Evolutionary conservation across 1,139 yeast species (phyloP), one percentile per base, ranked within the genome.

Genomic region (Saccharomyces hybrid): DNA sequence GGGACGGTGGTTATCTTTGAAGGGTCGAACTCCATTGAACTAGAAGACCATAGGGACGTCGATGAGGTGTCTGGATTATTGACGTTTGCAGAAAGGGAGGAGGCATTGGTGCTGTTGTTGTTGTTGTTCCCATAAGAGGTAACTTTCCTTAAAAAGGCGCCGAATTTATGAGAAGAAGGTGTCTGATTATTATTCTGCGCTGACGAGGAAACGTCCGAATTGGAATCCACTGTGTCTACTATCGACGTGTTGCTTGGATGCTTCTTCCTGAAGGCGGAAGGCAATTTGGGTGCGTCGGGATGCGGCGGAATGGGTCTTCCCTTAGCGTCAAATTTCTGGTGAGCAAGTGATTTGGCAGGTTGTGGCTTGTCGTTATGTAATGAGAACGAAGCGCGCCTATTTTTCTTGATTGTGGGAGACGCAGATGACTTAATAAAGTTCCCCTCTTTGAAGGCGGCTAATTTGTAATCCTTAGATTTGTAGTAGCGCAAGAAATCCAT

Each of bases 401-500:
- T 38, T 14, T 25, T 38, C 44, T 38, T 38, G 44, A 5, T 7
- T 19, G 44, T n/a, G 3, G 44, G 25, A 2, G 44, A 19, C 6
- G 44, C 25, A 11, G 44, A 16, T 8, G 44, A 38, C n/a, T 46
- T 38, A 2, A 32, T 13, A 7, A 32, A 31, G 42, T 52, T 54
- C 9, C 51, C 46, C 25, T 65, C 65, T 48, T 48, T 59, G 19
- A 75, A 56, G 65, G 74, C 65, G 16, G 68, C 59, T 2, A 68
- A 57, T 3, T 64, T 52, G 48, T 54, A 56, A 1, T 72, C 72
- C 56, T 75, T 77, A 1, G 70, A 59, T 54, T 74, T 73, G 62
- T 79, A 81, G 61, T 78, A 78, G 51, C 75, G 73, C 55, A 85
- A 72, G 62, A 83, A 85, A 53, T 81, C 83, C 46, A 80, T 80